Conservation (phyloP, 2,329 filamentous ascomycete species). For the Arthroderma sp. region DNA sequence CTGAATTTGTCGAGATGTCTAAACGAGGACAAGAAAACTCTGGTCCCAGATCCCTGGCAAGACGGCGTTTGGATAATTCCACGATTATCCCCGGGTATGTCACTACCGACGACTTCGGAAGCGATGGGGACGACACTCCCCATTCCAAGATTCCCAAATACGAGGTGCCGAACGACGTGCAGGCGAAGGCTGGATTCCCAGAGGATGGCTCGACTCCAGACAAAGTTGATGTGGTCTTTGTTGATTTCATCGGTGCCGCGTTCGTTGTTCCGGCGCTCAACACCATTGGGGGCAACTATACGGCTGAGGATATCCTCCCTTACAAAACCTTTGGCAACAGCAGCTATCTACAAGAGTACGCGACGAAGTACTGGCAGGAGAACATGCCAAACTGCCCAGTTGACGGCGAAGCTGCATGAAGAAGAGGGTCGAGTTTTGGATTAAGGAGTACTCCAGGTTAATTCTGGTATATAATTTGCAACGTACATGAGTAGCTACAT, state of each 20-base stretch:
- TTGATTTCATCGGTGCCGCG: constrained; percentile 13
- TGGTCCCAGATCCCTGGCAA: constrained; percentile 12
- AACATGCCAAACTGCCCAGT: constrained; percentile 9
- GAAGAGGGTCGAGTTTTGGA: too few species aligned
- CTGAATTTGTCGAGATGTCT: neutral
- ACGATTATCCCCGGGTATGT: constrained; percentile 16
- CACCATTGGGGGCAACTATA: constrained; percentile 19
- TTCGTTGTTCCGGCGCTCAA: constrained; percentile 14
- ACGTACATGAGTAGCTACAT: too few species aligned
- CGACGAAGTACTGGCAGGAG: constrained; percentile 15
- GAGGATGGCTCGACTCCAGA: constrained; percentile 12
- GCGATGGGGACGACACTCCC: constrained; percentile 22
- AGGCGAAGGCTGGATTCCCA: constrained; percentile 21
- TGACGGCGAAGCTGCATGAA: neutral
- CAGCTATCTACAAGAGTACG: constrained; percentile 22
- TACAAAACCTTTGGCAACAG: constrained; percentile 20
- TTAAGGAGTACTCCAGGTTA: too few species aligned
- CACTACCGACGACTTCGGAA: constrained; percentile 23
- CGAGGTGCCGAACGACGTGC: constrained; percentile 17
- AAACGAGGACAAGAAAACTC: constrained; percentile 1
- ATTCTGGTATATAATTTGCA: too few species aligned
- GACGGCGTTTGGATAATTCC: constrained; percentile 13
- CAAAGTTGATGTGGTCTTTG: constrained; percentile 16
- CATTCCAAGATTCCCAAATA: constrained; percentile 17
- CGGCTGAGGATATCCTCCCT: constrained; percentile 15